These are phyloP conservation scores for Coemansia sp. DNA, from an alignment of 371 early-diverging fungal genomes.

Conservation along the genomic window DNA sequence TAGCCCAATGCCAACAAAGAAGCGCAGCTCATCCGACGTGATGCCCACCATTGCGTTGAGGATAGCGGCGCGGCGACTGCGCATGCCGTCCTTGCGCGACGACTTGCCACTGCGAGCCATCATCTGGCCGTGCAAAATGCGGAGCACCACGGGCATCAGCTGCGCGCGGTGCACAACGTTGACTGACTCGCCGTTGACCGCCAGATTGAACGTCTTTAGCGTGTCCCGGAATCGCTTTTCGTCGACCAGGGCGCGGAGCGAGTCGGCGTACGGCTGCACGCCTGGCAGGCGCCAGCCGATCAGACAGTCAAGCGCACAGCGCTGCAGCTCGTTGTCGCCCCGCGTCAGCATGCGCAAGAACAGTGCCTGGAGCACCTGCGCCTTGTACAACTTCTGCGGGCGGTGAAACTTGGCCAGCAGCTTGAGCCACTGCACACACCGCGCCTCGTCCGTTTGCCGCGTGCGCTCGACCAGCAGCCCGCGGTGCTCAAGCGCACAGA, in stretches of 20 bases:
- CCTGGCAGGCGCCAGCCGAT: constrained; percentile 68
- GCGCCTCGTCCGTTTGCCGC: constrained; percentile 11
- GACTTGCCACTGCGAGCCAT: constrained; percentile 67
- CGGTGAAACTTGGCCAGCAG: constrained; percentile 76
- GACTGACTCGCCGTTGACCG: constrained; percentile 53
- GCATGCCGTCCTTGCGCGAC: constrained; percentile 64
- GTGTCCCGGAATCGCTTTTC: constrained; percentile 90
- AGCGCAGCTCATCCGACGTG: constrained; percentile 61
- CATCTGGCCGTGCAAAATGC: constrained; percentile 89
- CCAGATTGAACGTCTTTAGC: constrained; percentile 70
- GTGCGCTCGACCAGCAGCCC: constrained; percentile 27
- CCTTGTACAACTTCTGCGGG: constrained; percentile 62
- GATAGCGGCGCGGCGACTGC: constrained; percentile 74
- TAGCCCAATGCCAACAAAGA: constrained; percentile 77
- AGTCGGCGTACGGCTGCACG: constrained; percentile 69
- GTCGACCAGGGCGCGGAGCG: constrained; percentile 71
- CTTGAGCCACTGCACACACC: constrained; percentile 60
- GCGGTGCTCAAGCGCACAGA: constrained; percentile 49
- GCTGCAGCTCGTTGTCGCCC: constrained; percentile 79
- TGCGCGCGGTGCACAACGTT: constrained; percentile 65
- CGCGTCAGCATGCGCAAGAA: constrained; percentile 73
- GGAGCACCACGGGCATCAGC: constrained; percentile 72
- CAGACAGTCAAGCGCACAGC: constrained; percentile 77
- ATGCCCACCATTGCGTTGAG: constrained; percentile 73
- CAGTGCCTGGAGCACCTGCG: constrained; percentile 74